Percentiles rank a stretch among this genome's conserved stretches.
Conservation (phyloP, 2,329 filamentous ascomycete species). For the Aspergillus quadricinctus region DNA sequence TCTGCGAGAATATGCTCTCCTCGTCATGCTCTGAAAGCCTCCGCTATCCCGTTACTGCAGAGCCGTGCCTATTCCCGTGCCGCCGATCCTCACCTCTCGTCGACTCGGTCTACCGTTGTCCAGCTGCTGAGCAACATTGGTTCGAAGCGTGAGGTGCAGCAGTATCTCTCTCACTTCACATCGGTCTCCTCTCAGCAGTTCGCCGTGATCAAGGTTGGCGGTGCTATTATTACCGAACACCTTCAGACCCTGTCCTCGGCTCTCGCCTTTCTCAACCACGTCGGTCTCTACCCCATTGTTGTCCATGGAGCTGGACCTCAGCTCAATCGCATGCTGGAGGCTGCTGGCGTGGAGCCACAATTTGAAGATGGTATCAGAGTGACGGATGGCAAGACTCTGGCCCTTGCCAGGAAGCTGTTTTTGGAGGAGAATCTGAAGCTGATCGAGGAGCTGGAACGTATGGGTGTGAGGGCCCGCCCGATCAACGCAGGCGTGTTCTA, state of each 20-base stretch:
- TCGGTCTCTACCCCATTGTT: constrained; percentile 90
- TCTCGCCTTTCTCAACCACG: constrained; percentile 87
- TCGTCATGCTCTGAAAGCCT: constrained; percentile 23
- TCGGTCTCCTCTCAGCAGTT: constrained; percentile 96
- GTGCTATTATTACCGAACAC: constrained; percentile 91
- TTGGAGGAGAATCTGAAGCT: constrained; percentile 92
- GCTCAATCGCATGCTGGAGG: constrained; percentile 84
- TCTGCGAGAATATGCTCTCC: constrained; percentile 24
- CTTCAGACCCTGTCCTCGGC: constrained; percentile 86
- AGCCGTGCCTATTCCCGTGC: constrained; percentile 44
- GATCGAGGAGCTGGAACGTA: constrained; percentile 80
- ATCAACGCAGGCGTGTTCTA: constrained; percentile 86
- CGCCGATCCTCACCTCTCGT: constrained; percentile 48
- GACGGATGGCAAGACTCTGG: constrained; percentile 91
- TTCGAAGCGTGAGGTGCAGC: constrained; percentile 92
- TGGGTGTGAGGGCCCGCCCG: constrained; percentile 83
- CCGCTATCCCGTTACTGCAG: constrained; percentile 25
- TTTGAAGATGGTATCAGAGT: constrained; percentile 96
- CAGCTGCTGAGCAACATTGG: constrained; percentile 93
- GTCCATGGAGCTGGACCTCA: constrained; percentile 94
- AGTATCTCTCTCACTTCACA: constrained; percentile 96
- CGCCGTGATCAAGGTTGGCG: constrained; percentile 96
- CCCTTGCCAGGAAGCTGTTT: constrained; percentile 86
- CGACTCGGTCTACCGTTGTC: constrained; percentile 75
- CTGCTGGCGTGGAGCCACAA: constrained; percentile 86